Percentiles rank a stretch among this genome's conserved stretches.
Evolutionary conservation across 139 green algal species (phyloP).

Genomic region (Nannochloris sp.): DNA sequence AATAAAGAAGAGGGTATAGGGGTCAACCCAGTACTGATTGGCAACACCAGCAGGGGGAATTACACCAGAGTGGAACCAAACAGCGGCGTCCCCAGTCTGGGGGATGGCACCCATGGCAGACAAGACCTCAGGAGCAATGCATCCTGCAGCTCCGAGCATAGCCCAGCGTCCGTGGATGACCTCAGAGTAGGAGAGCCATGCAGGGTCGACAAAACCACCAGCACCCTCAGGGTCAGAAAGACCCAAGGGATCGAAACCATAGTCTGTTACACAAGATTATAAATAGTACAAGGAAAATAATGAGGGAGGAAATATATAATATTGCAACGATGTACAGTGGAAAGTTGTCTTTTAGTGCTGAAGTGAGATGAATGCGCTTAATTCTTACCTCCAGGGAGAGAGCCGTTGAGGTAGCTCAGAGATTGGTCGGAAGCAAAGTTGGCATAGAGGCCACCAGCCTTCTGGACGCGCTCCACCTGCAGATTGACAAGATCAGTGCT

Average conservation of each 20-base stretch:
- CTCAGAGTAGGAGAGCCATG: conserved; percentile 81
- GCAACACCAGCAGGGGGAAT: conserved; percentile 75
- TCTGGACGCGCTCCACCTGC: conserved; percentile 66
- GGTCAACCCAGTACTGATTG: conserved; percentile 82
- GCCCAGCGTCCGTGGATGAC: conserved; percentile 84
- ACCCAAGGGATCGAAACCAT: conserved; percentile 87
- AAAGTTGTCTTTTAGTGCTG: background rate
- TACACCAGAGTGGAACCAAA: conserved; percentile 86
- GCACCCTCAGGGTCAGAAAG: conserved; percentile 86
- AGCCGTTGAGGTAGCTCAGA: conserved; percentile 91
- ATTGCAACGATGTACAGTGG: background rate
- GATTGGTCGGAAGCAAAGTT: conserved; percentile 64
- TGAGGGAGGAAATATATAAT: background rate
- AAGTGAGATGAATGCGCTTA: background rate
- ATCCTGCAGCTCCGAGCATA: conserved; percentile 95
- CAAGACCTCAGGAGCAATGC: conserved; percentile 91
- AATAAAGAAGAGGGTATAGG: conserved; percentile 91
- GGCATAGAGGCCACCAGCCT: conserved; percentile 38
- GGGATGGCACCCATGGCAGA: conserved; percentile 72
- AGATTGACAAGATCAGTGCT: background rate
- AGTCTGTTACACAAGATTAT: conserved; percentile 31
- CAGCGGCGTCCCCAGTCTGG: conserved; percentile 40
- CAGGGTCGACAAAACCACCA: conserved; percentile 85
- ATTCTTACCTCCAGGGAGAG: conserved; percentile 54
- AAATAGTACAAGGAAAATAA: background rate